Base-by-base conservation (phyloP, 2,329 filamentous ascomycete genomes). In the Exophiala spinifera region DNA sequence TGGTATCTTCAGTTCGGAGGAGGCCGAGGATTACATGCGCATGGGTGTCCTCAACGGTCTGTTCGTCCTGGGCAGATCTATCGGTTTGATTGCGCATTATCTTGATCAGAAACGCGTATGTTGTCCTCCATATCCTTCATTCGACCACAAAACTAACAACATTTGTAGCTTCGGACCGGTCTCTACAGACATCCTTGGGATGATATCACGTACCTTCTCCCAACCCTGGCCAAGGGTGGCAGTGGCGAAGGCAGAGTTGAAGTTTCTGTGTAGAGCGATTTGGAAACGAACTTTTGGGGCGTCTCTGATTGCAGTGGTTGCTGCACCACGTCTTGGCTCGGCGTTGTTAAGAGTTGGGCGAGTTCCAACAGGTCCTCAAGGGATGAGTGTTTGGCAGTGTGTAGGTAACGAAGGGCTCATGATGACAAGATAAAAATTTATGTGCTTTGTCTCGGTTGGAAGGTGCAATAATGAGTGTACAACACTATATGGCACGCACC, bases 21-120 rank as follows among this genome's bases (percentile, higher is more conserved):
- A 99, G 80, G 91, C 91, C 49, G 94, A 99, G 78, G 94, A 99
- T 76, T 99, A 99, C 83, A 86, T 99, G 72, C 85, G 86, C 76
- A 99, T 97, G 91, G 94, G 94, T 83, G 94, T 99, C 46, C 86
- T 99, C 67, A 99, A 99, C 83, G 94, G 94, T 80, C 88, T 99
- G 59, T 99, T 99, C 82, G 94, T 99, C 44, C 85, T 99, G 58
- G 94, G 94, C 70, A 88, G 94, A 71, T 90, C 85, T 75, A 99
- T 99, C 70, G 94, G 94, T 89, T 83, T 99, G 65, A 99, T 99
- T 87, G 94, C 94, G 70, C 94, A 99, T 79, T 97, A 92, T 84
- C 86, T 99, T 68, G 94, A 99, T 80, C 94, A 99, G 85, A 99
- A 99, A 91, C 86, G 94, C 77, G 46, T 53, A 45, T 36, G 55